Percentiles rank a stretch among this genome's conserved stretches.
Conservation (phyloP, 495 filamentous ascomycete species). For the Tuber calosporum region DNA sequence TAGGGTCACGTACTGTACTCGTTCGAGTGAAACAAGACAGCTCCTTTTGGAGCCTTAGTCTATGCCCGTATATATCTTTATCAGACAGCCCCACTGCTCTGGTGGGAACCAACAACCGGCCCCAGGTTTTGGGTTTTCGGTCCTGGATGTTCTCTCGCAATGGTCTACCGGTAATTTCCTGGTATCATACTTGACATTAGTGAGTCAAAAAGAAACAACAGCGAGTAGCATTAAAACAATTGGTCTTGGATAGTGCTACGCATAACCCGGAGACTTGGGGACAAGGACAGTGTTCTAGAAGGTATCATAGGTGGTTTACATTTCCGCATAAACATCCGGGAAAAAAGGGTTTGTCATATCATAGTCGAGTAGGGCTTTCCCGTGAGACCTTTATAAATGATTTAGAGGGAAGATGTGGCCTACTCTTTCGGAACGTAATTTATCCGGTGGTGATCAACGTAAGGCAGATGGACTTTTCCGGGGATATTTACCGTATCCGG, state of each 20-base stretch:
- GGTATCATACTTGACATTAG: too few species aligned
- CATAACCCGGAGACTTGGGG: too few species aligned
- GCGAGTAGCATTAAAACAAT: background rate
- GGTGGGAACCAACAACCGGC: background rate
- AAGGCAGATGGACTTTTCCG: background rate
- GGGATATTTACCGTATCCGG: background rate
- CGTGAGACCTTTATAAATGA: background rate
- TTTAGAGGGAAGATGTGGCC: background rate
- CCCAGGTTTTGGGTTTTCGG: background rate
- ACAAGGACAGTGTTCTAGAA: background rate
- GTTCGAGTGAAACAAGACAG: too few species aligned
- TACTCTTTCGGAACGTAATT: background rate
- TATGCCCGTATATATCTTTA: background rate
- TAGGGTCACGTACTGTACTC: too few species aligned
- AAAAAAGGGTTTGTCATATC: background rate
- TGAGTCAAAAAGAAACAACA: background rate
- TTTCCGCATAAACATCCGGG: background rate
- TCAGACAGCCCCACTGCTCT: background rate
- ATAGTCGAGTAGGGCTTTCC: background rate
- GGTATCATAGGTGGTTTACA: background rate
- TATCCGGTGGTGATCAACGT: background rate
- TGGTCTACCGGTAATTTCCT: too few species aligned
- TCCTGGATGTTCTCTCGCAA: too few species aligned
- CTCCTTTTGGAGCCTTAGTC: background rate
- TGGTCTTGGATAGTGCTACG: background rate